These are phyloP conservation scores for Knufia fluminis DNA, from an alignment of 2,329 filamentous ascomycete genomes.

Conservation along the genomic window DNA sequence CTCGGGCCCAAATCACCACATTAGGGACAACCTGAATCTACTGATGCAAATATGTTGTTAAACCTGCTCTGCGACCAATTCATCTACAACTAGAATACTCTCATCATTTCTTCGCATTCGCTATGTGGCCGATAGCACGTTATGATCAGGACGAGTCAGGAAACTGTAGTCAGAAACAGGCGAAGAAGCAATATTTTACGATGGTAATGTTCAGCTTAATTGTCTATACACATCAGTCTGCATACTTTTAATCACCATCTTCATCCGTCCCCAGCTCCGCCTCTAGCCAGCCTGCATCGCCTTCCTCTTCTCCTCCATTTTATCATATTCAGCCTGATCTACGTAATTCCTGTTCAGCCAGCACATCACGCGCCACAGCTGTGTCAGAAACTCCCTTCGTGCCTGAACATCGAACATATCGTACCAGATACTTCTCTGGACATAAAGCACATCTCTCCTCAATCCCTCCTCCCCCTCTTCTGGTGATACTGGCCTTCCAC, in stretches of 20 bases:
- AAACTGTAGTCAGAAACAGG: no score
- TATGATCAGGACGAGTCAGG: no score
- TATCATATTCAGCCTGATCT: slow-evolving; percentile 17
- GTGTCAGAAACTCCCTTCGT: slow-evolving; percentile 47
- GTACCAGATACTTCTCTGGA: slow-evolving; percentile 51
- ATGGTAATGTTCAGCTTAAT: no score
- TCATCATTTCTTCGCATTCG: no score
- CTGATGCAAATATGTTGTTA: slow-evolving; percentile 23
- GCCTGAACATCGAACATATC: slow-evolving; percentile 48
- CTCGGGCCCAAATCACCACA: slow-evolving; percentile 23
- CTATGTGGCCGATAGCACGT: no score
- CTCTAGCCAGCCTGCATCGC: not conserved
- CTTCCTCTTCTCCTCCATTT: slow-evolving; percentile 12
- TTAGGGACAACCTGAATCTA: slow-evolving; percentile 22
- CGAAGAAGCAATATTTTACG: no score
- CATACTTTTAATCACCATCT: no score
- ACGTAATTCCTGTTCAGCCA: slow-evolving; percentile 38
- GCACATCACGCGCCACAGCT: slow-evolving; percentile 49
- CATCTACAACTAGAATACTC: no score
- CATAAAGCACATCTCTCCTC: slow-evolving; percentile 31
- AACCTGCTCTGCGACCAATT: no score
- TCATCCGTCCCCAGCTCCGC: not conserved
- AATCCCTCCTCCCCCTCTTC: not conserved
- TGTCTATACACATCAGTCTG: no score
- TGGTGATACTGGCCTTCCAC: slow-evolving; percentile 29